Evolutionary conservation across 371 early-diverging fungal species (phyloP).

Genomic region (Smittium culicis): DNA sequence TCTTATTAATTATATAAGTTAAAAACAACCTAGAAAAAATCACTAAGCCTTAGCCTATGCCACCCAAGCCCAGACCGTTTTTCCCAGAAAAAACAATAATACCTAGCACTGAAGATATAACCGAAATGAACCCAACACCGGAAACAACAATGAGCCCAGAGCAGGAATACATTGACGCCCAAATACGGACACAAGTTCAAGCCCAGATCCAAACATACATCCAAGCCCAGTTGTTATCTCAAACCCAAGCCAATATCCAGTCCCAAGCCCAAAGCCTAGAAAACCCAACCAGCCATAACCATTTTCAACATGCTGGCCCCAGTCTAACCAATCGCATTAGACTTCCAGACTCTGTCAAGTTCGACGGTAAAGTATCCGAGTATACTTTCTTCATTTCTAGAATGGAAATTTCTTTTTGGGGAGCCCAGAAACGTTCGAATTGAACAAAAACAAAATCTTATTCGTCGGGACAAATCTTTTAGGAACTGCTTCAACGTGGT

Average conservation of each 20-base stretch:
- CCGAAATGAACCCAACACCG: no score
- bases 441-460: conserved; percentile 4
- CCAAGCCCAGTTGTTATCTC: neutral
- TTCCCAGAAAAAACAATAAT: no score
- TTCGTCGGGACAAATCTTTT: neutral
- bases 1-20: no score
- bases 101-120: no score
- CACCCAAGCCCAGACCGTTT: no score
- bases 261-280: neutral
- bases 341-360: neutral
- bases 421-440: neutral
- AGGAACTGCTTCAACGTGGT: conserved; percentile 3
- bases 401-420: neutral
- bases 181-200: neutral
- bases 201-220: neutral
- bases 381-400: neutral
- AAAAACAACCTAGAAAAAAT: no score
- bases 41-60: no score
- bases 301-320: neutral
- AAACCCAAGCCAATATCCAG: neutral
- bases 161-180: neutral
- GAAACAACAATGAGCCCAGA: no score
- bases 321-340: neutral
- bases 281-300: neutral
- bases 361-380: neutral